These are phyloP conservation scores for Phanerochaete carnosa DNA, from an alignment of 768 basidiomycete species.

Conservation along the genomic window DNA sequence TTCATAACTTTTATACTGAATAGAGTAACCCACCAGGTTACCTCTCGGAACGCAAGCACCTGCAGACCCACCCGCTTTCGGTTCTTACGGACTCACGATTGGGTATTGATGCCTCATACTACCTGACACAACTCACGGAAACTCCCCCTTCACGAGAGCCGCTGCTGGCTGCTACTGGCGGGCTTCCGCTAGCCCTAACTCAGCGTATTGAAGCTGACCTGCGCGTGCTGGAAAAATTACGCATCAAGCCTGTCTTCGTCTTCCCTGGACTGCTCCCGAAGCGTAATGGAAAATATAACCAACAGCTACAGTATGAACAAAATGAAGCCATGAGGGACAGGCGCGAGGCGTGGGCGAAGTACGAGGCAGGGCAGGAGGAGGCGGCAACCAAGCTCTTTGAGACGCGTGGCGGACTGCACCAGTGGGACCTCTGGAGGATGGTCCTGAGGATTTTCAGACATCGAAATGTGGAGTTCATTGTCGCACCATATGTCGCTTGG, in stretches of 20 bases:
- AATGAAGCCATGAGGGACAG: conserved; percentile 72
- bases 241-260: conserved; percentile 98
- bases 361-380: conserved; percentile 90
- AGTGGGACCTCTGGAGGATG: conserved; percentile 94
- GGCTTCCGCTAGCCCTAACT: conserved; percentile 85
- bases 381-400: conserved; percentile 85
- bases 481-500: conserved; percentile 94
- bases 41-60: conserved; percentile 83
- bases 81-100: conserved; percentile 88
- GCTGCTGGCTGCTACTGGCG: conserved; percentile 91
- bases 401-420: conserved; percentile 59
- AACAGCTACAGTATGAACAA: conserved; percentile 44
- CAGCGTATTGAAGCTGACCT: conserved; percentile 90
- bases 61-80: conserved; percentile 76
- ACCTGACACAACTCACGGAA: conserved; percentile 77
- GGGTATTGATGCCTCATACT: conserved; percentile 94
- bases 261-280: conserved; percentile 87
- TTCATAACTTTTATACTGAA: conserved; percentile 2
- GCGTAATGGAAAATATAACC: conserved; percentile 62
- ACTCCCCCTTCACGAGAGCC: conserved; percentile 80
- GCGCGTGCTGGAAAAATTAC: conserved; percentile 82
- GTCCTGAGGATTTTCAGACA: conserved; percentile 91
- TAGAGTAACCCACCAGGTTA: conserved; percentile 51
- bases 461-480: conserved; percentile 91
- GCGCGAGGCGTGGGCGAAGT: conserved; percentile 87